Evolutionary conservation across 2,329 filamentous ascomycete species (phyloP).

Genomic region (Epichloe gansuensis): DNA sequence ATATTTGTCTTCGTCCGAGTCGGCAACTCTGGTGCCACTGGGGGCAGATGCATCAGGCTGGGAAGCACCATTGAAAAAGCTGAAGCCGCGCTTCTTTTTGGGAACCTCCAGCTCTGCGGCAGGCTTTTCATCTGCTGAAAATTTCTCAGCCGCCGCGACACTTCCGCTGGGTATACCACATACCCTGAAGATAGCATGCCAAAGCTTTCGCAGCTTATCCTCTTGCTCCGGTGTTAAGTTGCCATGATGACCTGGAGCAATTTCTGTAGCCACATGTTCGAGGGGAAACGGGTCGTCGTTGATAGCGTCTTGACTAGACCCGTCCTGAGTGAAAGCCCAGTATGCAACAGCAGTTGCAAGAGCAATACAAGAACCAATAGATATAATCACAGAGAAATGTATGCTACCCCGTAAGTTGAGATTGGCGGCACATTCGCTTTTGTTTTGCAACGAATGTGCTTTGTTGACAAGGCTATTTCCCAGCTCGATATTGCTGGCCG

Average conservation of each 20-base stretch:
- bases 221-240: conserved; percentile 86
- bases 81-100: conserved; percentile 57
- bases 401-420: background rate
- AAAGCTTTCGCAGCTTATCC: conserved; percentile 76
- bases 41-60: conserved; percentile 20
- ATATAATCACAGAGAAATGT: background rate
- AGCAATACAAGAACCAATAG: conserved; percentile 3
- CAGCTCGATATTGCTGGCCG: background rate
- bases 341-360: conserved; percentile 4
- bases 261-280: conserved; percentile 27
- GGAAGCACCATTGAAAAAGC: conserved; percentile 48
- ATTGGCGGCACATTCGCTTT: background rate
- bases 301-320: background rate
- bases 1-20: conserved; percentile 72
- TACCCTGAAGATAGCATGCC: conserved; percentile 62
- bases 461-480: background rate
- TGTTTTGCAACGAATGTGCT: background rate
- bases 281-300: background rate
- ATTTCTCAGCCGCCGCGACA: conserved; percentile 12
- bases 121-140: background rate
- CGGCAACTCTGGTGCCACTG: conserved; percentile 22
- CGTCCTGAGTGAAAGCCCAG: background rate
- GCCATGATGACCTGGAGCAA: conserved; percentile 60
- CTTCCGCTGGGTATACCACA: conserved; percentile 44
- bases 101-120: conserved; percentile 39